phyloP scores from a whole-genome alignment of 2,329 filamentous ascomycete species.

The Phyllosticta capitalensis region DNA sequence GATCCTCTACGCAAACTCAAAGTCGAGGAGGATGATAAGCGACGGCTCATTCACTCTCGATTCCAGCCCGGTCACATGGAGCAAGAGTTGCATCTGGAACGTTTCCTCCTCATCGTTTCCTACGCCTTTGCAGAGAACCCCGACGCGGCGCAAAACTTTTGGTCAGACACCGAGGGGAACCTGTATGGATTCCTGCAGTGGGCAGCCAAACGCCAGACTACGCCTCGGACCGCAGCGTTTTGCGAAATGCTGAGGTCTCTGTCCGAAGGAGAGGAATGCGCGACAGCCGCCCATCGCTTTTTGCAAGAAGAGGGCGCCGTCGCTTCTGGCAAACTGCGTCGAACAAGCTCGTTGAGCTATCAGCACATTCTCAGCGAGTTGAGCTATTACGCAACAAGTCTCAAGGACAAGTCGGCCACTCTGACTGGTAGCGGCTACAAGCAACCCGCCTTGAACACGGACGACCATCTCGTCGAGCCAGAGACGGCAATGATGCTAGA shows the following conservation, averaged over 20 bases:
- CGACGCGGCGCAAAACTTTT: constrained; percentile 80
- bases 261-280: constrained; percentile 71
- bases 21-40: constrained; percentile 80
- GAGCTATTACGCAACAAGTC: constrained; percentile 69
- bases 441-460: constrained; percentile 21
- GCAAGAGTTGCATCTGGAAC: constrained; percentile 57
- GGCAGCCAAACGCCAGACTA: constrained; percentile 91
- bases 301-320: constrained; percentile 69
- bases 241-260: constrained; percentile 93
- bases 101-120: constrained; percentile 85
- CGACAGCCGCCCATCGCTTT: constrained; percentile 78
- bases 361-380: constrained; percentile 86
- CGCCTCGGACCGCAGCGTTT: constrained; percentile 90
- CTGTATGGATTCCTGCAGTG: constrained; percentile 91
- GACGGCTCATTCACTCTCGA: constrained; percentile 39
- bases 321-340: constrained; percentile 66
- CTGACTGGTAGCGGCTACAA: constrained; percentile 49
- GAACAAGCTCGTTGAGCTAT: constrained; percentile 82
- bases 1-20: constrained; percentile 81
- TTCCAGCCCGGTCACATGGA: constrained; percentile 43
- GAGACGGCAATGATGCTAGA: constrained; percentile 96
- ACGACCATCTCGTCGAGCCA: constrained; percentile 64
- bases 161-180: constrained; percentile 86
- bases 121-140: constrained; percentile 81
- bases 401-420: constrained; percentile 60